Percentiles rank a stretch among this genome's conserved stretches.
Conservation (phyloP, 768 basidiomycete genomes). For the Boletellus ananas region DNA sequence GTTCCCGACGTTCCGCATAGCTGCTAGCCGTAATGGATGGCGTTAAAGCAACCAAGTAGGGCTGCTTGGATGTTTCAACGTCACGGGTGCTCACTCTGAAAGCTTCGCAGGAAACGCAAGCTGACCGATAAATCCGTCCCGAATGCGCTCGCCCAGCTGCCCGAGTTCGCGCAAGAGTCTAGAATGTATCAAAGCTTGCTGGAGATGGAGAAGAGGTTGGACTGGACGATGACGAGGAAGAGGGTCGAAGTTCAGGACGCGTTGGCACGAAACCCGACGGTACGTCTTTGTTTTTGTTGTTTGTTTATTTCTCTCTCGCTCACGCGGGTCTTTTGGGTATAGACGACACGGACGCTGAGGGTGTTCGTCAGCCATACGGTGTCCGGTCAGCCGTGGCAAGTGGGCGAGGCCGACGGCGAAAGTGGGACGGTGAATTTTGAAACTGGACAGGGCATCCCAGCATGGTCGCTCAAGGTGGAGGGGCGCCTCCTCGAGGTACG, state of each 20-base stretch:
- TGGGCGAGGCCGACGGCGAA: constrained; percentile 35
- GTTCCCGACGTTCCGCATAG: background rate
- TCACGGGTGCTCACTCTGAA: background rate
- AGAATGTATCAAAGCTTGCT: constrained; percentile 82
- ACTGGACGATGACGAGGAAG: constrained; percentile 94
- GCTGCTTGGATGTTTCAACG: background rate
- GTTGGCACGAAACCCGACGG: constrained; percentile 68
- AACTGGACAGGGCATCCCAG: constrained; percentile 85
- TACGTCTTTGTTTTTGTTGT: constrained; percentile 2
- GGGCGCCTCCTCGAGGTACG: constrained; percentile 79
- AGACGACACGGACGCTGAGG: constrained; percentile 82
- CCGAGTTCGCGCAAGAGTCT: constrained; percentile 77
- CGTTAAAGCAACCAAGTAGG: constrained; percentile 35
- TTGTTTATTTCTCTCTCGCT: background rate
- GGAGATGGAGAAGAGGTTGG: constrained; percentile 86
- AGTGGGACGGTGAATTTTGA: constrained; percentile 54
- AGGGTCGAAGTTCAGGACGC: constrained; percentile 88
- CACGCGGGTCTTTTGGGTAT: background rate
- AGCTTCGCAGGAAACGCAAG: constrained; percentile 59
- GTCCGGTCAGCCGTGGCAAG: constrained; percentile 84
- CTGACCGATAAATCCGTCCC: constrained; percentile 78
- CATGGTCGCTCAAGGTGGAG: constrained; percentile 85
- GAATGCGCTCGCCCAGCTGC: constrained; percentile 67
- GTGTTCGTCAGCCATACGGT: constrained; percentile 87
- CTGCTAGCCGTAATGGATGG: constrained; percentile 20